phyloP scores from a whole-genome alignment of 2,329 filamentous ascomycete species.

The Aspergillus texensis region DNA sequence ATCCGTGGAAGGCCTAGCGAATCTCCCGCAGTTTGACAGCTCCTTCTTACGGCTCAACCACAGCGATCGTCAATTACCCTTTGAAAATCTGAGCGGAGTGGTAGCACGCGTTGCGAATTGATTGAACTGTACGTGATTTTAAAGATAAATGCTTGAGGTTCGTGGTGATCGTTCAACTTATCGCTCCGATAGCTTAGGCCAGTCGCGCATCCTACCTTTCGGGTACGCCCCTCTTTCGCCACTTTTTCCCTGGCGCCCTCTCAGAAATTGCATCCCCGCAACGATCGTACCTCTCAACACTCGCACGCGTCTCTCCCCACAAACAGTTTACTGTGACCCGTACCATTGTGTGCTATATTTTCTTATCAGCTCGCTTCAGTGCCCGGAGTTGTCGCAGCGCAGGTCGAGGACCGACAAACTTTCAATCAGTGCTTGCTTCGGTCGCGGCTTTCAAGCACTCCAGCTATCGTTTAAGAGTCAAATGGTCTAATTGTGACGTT shows the following conservation, averaged over 20 bases:
- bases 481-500: conserved; percentile 34
- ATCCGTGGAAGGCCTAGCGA: conserved; percentile 35
- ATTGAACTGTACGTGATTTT: not conserved
- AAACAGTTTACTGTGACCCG: not conserved
- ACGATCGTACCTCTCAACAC: conserved; percentile 1
- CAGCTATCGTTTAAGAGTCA: conserved; percentile 22
- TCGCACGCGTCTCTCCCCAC: not conserved
- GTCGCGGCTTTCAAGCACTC: conserved; percentile 12
- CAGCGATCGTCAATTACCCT: conserved; percentile 16
- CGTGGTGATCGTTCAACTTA: conserved; percentile 7
- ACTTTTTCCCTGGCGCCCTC: conserved; percentile 13
- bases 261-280: conserved; percentile 14
- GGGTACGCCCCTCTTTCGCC: conserved; percentile 18
- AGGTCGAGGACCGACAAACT: conserved; percentile 9
- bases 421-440: conserved; percentile 9
- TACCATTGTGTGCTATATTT: not conserved
- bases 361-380: not conserved
- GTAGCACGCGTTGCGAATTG: conserved; percentile 6
- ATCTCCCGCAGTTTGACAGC: conserved; percentile 40
- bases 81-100: conserved; percentile 3
- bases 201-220: conserved; percentile 11
- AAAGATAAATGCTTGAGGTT: not conserved
- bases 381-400: not conserved
- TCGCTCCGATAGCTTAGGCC: conserved; percentile 4
- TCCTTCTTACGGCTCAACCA: conserved; percentile 31